phyloP scores from a whole-genome alignment of 2,329 filamentous ascomycete genomes.

The Botryotinia calthae region DNA sequence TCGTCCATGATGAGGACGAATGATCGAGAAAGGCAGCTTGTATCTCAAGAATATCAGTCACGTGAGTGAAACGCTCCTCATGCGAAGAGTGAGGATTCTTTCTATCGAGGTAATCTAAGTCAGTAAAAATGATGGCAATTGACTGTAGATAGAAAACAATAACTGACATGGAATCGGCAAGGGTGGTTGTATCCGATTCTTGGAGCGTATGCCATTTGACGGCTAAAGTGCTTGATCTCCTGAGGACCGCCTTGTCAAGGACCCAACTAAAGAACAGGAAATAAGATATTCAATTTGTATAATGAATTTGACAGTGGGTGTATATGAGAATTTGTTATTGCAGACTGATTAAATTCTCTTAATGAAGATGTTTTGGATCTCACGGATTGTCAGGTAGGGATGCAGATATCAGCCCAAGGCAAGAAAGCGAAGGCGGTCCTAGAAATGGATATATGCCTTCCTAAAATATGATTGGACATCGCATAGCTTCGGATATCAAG shows the following conservation, averaged over 20 bases:
- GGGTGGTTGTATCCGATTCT: neutral
- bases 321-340: neutral
- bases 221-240: neutral
- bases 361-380: neutral
- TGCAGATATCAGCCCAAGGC: neutral
- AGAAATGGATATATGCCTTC: neutral
- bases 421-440: constrained; percentile 17
- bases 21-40: neutral
- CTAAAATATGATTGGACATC: neutral
- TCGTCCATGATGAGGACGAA: constrained; percentile 11
- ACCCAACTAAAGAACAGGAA: neutral
- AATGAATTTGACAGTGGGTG: neutral
- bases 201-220: neutral
- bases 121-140: neutral
- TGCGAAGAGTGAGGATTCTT: neutral
- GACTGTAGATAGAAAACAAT: neutral
- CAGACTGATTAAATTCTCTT: neutral
- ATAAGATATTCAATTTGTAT: neutral
- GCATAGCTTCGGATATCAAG: neutral
- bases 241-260: neutral
- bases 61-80: neutral
- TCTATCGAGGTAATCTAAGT: neutral
- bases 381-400: neutral
- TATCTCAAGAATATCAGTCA: neutral
- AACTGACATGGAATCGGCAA: neutral